Evolutionary conservation across 2,329 filamentous ascomycete species (phyloP).

Genomic region (Aspergillus transmontanensis): DNA sequence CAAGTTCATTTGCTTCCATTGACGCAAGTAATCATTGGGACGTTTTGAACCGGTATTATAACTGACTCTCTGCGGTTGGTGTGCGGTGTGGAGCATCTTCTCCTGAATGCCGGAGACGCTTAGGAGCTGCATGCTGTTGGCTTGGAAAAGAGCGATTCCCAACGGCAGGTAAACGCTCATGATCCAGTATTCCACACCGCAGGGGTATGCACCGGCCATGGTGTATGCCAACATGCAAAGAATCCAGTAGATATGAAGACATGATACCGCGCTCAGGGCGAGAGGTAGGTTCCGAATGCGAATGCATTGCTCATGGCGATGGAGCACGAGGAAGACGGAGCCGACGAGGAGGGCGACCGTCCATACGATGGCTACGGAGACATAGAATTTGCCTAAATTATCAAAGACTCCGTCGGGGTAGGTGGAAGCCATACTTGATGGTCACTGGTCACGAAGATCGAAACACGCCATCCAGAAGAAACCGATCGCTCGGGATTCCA

Average conservation of each 20-base stretch:
- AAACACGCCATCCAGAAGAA: neutral
- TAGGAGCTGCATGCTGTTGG: neutral
- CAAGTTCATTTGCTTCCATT: neutral
- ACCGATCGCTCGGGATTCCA: neutral
- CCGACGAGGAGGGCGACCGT: neutral
- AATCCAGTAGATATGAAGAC: constrained; percentile 2
- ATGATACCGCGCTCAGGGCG: neutral
- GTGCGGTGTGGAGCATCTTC: neutral
- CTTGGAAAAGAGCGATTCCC: neutral
- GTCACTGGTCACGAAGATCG: neutral
- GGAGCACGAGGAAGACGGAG: neutral
- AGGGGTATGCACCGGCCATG: neutral
- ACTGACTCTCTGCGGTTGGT: neutral
- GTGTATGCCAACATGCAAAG: neutral
- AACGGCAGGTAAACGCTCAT: neutral
- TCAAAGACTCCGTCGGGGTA: neutral
- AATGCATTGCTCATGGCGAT: neutral
- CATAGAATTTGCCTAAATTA: neutral
- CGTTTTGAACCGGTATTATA: neutral
- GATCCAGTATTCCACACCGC: neutral
- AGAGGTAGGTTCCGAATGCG: neutral
- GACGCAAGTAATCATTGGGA: neutral
- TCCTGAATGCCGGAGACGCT: neutral
- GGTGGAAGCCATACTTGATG: neutral
- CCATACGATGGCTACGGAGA: neutral